A percentile compares a stretch with the other conserved stretches of the same genome.
Evolutionary conservation across 768 basidiomycete genomes (phyloP).

Genomic region (Phylloporus arenicola): DNA sequence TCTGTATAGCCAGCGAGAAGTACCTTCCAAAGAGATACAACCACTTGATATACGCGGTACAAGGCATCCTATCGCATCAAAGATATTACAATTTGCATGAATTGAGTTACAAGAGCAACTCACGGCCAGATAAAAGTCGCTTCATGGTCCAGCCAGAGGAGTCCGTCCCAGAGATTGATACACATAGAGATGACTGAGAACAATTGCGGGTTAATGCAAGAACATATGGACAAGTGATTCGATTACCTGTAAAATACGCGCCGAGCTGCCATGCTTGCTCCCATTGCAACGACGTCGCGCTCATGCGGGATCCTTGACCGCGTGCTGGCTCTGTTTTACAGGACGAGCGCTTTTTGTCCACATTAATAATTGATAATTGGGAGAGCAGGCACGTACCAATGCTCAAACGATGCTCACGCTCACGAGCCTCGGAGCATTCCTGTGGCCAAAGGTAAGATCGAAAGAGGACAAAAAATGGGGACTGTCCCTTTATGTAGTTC

Average conservation of each 20-base stretch:
- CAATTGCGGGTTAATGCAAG: no score
- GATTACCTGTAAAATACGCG: not conserved
- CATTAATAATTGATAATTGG: not conserved
- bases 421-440: not conserved
- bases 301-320: conserved; percentile 4
- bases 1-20: conserved; percentile 11
- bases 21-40: conserved; percentile 24
- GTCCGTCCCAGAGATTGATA: conserved; percentile 16
- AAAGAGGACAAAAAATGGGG: not conserved
- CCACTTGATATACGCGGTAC: conserved; percentile 19
- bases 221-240: not conserved
- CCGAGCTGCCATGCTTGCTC: not conserved
- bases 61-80: conserved; percentile 12
- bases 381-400: not conserved
- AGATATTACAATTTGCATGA: not conserved
- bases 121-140: conserved; percentile 21
- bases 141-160: conserved; percentile 17
- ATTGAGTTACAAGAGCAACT: conserved; percentile 4
- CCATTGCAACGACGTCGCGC: not conserved
- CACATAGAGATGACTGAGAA: conserved; percentile 8
- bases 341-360: not conserved
- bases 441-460: not conserved
- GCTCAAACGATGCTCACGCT: not conserved
- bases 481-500: not conserved
- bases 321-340: not conserved